Evolutionary conservation across 495 filamentous ascomycete genomes (phyloP).

Genomic region (Diplogelasinospora grovesii): DNA sequence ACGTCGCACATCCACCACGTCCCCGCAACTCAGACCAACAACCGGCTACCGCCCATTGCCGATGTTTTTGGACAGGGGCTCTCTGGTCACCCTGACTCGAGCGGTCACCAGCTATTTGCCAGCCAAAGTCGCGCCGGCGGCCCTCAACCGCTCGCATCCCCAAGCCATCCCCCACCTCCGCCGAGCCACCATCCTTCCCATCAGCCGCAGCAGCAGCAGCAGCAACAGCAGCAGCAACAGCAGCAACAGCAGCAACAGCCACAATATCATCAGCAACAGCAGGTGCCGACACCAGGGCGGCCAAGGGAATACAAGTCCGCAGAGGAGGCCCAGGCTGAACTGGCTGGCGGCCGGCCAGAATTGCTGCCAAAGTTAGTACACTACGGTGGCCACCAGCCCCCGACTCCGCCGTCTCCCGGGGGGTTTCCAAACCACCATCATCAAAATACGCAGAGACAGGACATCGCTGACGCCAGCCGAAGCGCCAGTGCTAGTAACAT

Average conservation of each 20-base stretch:
- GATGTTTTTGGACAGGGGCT: slow-evolving; percentile 87
- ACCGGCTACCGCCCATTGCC: slow-evolving; percentile 86
- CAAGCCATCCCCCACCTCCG: slow-evolving; percentile 57
- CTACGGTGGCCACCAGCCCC: slow-evolving; percentile 81
- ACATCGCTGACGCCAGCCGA: slow-evolving; percentile 32
- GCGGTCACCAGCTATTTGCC: slow-evolving; percentile 54
- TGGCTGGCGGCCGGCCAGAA: slow-evolving; percentile 87
- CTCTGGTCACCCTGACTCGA: slow-evolving; percentile 62
- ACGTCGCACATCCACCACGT: slow-evolving; percentile 91
- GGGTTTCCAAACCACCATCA: too few species aligned
- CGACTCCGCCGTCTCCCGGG: slow-evolving; percentile 84
- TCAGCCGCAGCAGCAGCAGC: slow-evolving; percentile 7
- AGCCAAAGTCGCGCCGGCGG: slow-evolving; percentile 22
- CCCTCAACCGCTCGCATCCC: slow-evolving; percentile 78
- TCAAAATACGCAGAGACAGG: slow-evolving; percentile 19
- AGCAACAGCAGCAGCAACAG: slow-evolving; percentile 12
- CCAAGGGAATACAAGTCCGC: slow-evolving; percentile 88
- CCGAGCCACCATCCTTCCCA: slow-evolving; percentile 34
- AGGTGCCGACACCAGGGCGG: slow-evolving; percentile 44
- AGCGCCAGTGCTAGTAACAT: slow-evolving; percentile 41
- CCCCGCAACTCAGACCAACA: slow-evolving; percentile 81
- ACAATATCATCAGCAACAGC: slow-evolving; percentile 34
- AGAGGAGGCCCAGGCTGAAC: slow-evolving; percentile 84
- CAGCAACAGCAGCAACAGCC: slow-evolving; percentile 2
- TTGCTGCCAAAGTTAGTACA: slow-evolving; percentile 88